Percentiles rank a stretch among this genome's conserved stretches.
Conservation (phyloP, 2,329 filamentous ascomycete genomes). For the Laburnicola sp. region DNA sequence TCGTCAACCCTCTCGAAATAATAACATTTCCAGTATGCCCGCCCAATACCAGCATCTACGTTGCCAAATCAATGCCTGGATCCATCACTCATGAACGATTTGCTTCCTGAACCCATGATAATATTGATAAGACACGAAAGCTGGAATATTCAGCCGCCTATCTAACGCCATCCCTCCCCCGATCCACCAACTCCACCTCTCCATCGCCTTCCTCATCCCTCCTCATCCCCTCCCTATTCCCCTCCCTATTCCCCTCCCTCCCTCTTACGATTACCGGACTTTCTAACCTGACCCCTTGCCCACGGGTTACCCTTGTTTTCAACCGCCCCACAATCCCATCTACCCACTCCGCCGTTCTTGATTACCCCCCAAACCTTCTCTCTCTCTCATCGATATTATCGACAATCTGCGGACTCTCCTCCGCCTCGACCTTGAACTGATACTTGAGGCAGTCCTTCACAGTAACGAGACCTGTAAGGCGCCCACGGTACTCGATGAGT, state of each 20-base stretch:
- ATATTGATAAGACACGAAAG: too few species aligned
- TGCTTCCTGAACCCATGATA: too few species aligned
- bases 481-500: constrained; percentile 85
- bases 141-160: background rate
- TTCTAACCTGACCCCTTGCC: constrained; percentile 29
- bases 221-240: constrained; percentile 14
- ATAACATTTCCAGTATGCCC: too few species aligned
- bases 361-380: constrained; percentile 33
- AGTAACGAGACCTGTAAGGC: constrained; percentile 82
- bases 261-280: constrained; percentile 26
- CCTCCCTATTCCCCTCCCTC: constrained; percentile 11
- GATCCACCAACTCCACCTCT: constrained; percentile 30
- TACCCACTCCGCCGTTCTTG: constrained; percentile 23
- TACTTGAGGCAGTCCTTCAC: constrained; percentile 97
- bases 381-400: constrained; percentile 29
- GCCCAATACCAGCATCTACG: too few species aligned
- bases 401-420: constrained; percentile 63
- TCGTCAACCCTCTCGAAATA: too few species aligned
- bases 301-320: constrained; percentile 18
- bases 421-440: constrained; percentile 92
- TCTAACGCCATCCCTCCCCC: constrained; percentile 16
- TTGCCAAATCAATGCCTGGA: too few species aligned
- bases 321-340: constrained; percentile 22
- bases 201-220: constrained; percentile 12
- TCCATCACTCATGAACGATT: too few species aligned